Evolutionary conservation across 768 basidiomycete genomes (phyloP).

Genomic region (Hortiboletus flavorubellus): DNA sequence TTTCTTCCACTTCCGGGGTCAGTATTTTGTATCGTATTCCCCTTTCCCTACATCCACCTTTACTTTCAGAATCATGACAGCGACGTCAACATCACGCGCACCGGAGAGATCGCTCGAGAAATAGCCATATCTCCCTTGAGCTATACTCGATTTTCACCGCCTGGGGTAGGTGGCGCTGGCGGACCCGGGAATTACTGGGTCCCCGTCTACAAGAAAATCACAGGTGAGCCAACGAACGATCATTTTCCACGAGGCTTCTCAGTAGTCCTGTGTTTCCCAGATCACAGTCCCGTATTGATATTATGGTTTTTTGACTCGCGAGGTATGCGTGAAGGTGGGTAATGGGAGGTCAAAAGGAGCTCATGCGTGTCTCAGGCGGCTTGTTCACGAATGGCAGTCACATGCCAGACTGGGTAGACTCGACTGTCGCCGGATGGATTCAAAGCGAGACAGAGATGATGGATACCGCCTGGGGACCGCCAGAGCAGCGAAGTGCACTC

Average conservation of each 20-base stretch:
- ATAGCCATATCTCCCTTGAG: conserved; percentile 49
- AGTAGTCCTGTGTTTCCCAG: not conserved
- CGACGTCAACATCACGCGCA: conserved; percentile 66
- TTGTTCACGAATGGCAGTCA: conserved; percentile 41
- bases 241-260: not conserved
- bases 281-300: conserved; percentile 50
- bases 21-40: conserved; percentile 16
- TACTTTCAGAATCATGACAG: conserved; percentile 68
- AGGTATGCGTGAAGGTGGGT: conserved; percentile 32
- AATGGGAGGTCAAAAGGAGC: not conserved
- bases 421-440: conserved; percentile 61
- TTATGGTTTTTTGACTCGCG: conserved; percentile 80
- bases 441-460: conserved; percentile 48
- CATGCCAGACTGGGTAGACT: conserved; percentile 68
- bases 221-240: conserved; percentile 25
- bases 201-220: conserved; percentile 47
- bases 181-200: conserved; percentile 79
- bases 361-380: conserved; percentile 40
- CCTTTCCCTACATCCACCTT: not conserved
- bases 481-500: conserved; percentile 49
- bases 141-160: conserved; percentile 60
- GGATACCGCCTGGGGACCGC: conserved; percentile 57
- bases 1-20: conserved; percentile 69
- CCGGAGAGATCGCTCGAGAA: conserved; percentile 64
- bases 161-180: conserved; percentile 57